Percentiles rank a stretch among this genome's conserved stretches.
Conservation (phyloP, 192 early-diverging fungal species). For the Coemansia sp. region DNA sequence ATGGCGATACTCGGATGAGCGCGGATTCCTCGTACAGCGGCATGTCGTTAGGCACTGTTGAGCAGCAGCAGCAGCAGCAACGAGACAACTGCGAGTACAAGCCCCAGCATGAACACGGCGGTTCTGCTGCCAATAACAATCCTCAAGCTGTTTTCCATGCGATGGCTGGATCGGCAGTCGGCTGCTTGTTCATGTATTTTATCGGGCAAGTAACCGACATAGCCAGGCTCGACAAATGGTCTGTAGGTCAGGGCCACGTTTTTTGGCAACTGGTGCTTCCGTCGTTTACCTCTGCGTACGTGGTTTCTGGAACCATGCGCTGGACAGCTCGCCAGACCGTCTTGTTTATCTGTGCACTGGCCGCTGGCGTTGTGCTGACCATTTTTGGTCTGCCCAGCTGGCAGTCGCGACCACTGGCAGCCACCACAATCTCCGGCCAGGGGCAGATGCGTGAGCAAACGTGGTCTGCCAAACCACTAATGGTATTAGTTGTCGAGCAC, state of each 20-base stretch:
- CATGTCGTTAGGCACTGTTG: no score
- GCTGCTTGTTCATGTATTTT: slow-evolving; percentile 18
- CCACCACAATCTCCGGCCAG: slow-evolving; percentile 2
- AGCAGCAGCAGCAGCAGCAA: no score
- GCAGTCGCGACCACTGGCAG: slow-evolving; percentile 5
- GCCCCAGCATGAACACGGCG: no score
- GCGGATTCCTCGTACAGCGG: no score
- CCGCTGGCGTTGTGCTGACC: neutral
- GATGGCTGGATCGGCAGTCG: neutral
- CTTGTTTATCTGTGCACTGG: slow-evolving; percentile 8
- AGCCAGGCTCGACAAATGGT: slow-evolving; percentile 26
- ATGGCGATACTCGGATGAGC: no score
- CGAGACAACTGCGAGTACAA: no score
- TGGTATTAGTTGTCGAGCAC: slow-evolving; percentile 6
- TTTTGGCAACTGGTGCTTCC: slow-evolving; percentile 15
- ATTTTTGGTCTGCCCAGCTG: neutral
- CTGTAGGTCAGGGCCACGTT: slow-evolving; percentile 16
- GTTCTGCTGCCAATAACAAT: no score
- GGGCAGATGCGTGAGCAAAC: slow-evolving; percentile 39
- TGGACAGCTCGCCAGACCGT: slow-evolving; percentile 11
- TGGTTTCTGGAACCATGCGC: slow-evolving; percentile 13
- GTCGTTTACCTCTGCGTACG: slow-evolving; percentile 11
- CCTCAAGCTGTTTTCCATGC: neutral
- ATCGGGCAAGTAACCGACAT: slow-evolving; percentile 23
- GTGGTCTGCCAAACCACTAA: neutral